These are phyloP conservation scores for Umbilicus rupestris DNA, from an alignment of 164 flowering plant species.

Conservation along the genomic window DNA sequence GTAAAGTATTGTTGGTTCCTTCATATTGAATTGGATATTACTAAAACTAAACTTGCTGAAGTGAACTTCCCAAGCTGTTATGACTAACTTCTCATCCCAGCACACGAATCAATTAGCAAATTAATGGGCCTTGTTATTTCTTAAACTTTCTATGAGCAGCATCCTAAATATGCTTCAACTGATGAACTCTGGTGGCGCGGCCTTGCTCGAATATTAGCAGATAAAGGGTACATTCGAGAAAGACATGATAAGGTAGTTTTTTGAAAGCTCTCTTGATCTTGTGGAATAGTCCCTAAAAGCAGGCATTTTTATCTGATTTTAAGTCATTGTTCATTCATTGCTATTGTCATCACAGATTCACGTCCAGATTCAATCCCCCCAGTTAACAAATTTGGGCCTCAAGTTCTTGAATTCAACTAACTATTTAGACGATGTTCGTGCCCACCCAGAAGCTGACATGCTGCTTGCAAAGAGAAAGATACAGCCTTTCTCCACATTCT, in stretches of 20 bases:
- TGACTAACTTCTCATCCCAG: too few species aligned
- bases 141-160: slow-evolving; percentile 24
- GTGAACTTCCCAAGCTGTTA: too few species aligned
- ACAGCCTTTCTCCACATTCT: slow-evolving; percentile 39
- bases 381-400: slow-evolving; percentile 42
- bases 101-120: too few species aligned
- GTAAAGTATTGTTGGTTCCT: background rate
- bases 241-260: slow-evolving; percentile 44
- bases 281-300: too few species aligned
- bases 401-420: slow-evolving; percentile 28
- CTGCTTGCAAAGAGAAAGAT: slow-evolving; percentile 28
- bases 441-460: slow-evolving; percentile 83
- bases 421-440: slow-evolving; percentile 24
- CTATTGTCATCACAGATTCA: slow-evolving; percentile 25
- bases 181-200: slow-evolving; percentile 84
- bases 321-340: background rate
- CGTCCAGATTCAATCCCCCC: slow-evolving; percentile 59
- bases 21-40: too few species aligned
- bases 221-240: slow-evolving; percentile 59
- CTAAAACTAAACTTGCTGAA: too few species aligned
- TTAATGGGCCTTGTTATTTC: background rate
- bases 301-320: too few species aligned
- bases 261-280: background rate
- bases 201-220: slow-evolving; percentile 67
- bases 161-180: slow-evolving; percentile 34